A percentile compares a stretch with the other conserved stretches of the same genome.
phyloP scores from a whole-genome alignment of 805 yeast genomes.

The Lipomyces yamanashiensis region DNA sequence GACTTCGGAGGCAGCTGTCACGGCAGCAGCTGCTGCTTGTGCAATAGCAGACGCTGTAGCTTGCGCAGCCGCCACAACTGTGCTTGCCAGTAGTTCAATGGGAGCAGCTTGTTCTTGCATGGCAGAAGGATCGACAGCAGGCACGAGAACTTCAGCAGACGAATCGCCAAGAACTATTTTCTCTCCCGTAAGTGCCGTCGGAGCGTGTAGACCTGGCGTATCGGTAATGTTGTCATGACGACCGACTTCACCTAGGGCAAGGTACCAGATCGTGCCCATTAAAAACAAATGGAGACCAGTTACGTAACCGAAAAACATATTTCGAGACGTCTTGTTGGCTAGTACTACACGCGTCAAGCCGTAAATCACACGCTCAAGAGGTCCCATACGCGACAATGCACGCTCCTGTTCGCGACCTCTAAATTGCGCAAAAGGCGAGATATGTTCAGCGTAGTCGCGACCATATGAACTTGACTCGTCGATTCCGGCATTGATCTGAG shows the following conservation, averaged over 20 bases:
- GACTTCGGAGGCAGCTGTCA: not conserved
- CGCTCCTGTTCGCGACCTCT: constrained; percentile 77
- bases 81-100: not conserved
- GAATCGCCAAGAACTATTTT: not conserved
- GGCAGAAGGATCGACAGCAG: not conserved
- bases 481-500: constrained; percentile 31
- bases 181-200: not conserved
- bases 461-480: constrained; percentile 54
- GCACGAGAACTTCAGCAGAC: not conserved
- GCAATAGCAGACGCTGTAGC: constrained; percentile 7
- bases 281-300: constrained; percentile 74
- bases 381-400: constrained; percentile 70
- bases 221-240: constrained; percentile 23
- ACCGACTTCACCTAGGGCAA: constrained; percentile 35
- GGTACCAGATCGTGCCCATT: constrained; percentile 48
- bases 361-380: constrained; percentile 77
- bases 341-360: constrained; percentile 74
- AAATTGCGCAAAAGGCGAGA: constrained; percentile 84
- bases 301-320: constrained; percentile 75
- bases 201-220: not conserved
- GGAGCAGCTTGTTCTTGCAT: not conserved
- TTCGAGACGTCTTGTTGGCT: constrained; percentile 72
- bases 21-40: constrained; percentile 8
- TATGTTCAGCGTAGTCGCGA: constrained; percentile 69
- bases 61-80: constrained; percentile 8